Conservation (phyloP, 2,329 filamentous ascomycete genomes). For the Dactylella cylindrospora region DNA sequence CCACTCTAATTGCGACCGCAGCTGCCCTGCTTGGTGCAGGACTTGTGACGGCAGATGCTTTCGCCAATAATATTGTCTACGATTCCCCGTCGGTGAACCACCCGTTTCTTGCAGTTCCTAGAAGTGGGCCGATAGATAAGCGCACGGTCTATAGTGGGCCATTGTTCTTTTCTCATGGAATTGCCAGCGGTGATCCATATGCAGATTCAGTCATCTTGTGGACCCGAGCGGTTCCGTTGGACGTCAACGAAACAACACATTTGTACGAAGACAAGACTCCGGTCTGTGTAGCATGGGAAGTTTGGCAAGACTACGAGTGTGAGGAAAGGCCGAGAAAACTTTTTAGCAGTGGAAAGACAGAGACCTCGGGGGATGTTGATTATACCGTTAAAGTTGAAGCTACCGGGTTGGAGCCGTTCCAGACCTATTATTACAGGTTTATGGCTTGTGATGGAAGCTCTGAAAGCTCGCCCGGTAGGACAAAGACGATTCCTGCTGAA, state of each 20-base stretch:
- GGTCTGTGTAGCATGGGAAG: constrained; percentile 68
- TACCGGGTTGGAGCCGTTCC: constrained; percentile 50
- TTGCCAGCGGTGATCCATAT: constrained; percentile 56
- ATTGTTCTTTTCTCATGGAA: constrained; percentile 33
- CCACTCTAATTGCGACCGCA: constrained; percentile 5
- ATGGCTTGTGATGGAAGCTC: constrained; percentile 46
- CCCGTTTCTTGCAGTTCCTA: constrained; percentile 64
- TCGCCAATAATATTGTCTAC: constrained; percentile 65
- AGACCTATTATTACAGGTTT: constrained; percentile 51
- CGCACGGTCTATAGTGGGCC: constrained; percentile 33
- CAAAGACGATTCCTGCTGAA: constrained; percentile 51
- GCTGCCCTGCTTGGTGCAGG: constrained; percentile 19
- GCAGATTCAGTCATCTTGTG: constrained; percentile 63
- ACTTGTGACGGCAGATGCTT: constrained; percentile 45
- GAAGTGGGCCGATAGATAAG: constrained; percentile 54
- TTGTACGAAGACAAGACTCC: constrained; percentile 60
- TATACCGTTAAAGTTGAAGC: constrained; percentile 58
- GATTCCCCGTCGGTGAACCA: constrained; percentile 67
- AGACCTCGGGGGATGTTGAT: constrained; percentile 72
- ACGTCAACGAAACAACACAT: constrained; percentile 52
- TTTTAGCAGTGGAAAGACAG: constrained; percentile 62
- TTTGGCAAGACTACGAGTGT: constrained; percentile 58
- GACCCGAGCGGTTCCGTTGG: constrained; percentile 53
- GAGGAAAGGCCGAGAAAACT: constrained; percentile 51
- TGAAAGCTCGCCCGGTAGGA: constrained; percentile 51